Evolutionary conservation across 495 filamentous ascomycete genomes (phyloP).

Genomic region (Parathielavia hyrcaniae): DNA sequence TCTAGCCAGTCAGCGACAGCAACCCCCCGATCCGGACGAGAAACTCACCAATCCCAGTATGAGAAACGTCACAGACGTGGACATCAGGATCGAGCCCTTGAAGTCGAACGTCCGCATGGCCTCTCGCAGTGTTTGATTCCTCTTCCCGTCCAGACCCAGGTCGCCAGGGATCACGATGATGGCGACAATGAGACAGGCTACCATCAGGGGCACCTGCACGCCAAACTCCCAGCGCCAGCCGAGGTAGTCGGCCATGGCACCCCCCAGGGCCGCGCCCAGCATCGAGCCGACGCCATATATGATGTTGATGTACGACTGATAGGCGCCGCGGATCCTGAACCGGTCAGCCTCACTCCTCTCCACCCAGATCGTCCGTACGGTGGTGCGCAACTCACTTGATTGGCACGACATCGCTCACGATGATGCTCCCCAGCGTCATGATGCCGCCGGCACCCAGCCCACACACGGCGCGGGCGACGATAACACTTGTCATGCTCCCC

Average conservation of each 20-base stretch:
- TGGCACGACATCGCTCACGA: conserved; percentile 67
- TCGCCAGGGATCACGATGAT: conserved; percentile 52
- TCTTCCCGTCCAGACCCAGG: conserved; percentile 51
- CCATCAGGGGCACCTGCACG: conserved; percentile 60
- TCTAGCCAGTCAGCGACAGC: conserved; percentile 39
- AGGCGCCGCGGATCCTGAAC: conserved; percentile 54
- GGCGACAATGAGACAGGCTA: conserved; percentile 53
- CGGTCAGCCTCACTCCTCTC: background rate
- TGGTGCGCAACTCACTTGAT: conserved; percentile 50
- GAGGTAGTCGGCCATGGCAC: conserved; percentile 63
- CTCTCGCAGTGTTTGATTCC: conserved; percentile 47
- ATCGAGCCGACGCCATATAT: conserved; percentile 56
- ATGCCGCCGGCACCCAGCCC: conserved; percentile 70
- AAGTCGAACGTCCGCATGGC: conserved; percentile 63
- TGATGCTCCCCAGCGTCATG: conserved; percentile 64
- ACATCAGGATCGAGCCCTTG: conserved; percentile 58
- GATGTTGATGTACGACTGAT: conserved; percentile 72
- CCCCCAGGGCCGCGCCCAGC: conserved; percentile 64
- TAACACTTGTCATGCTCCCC: conserved; percentile 64
- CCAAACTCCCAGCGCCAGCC: conserved; percentile 68
- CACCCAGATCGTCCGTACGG: background rate
- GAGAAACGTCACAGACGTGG: conserved; percentile 56
- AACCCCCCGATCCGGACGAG: background rate
- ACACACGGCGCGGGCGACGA: conserved; percentile 64
- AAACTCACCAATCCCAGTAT: conserved; percentile 60